phyloP scores from a whole-genome alignment of 2,329 filamentous ascomycete genomes.

The Aspergillus puulaauensis region DNA sequence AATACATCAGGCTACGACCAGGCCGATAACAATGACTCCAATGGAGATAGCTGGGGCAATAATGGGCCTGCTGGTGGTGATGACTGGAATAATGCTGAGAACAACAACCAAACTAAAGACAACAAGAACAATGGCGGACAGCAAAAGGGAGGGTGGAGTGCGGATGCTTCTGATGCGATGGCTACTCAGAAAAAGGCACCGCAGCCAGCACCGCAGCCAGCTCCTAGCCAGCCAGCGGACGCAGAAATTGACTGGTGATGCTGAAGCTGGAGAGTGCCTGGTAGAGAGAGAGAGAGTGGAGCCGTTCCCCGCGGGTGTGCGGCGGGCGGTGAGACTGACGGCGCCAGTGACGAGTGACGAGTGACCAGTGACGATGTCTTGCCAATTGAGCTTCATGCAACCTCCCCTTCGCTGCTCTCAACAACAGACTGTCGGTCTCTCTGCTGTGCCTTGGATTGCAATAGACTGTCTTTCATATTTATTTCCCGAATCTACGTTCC shows the following conservation, averaged over 20 bases:
- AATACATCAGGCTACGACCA: background rate
- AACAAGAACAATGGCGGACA: background rate
- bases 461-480: background rate
- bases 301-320: slow-evolving; percentile 2
- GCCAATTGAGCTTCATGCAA: slow-evolving; percentile 3
- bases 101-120: background rate
- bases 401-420: background rate
- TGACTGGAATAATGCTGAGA: background rate
- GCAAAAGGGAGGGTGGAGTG: background rate
- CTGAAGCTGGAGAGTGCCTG: background rate
- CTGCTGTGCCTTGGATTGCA: background rate
- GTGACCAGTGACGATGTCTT: background rate
- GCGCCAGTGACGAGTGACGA: background rate
- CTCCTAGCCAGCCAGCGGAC: no score
- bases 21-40: background rate
- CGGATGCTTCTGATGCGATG: background rate
- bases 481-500: background rate
- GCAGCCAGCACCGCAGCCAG: no score
- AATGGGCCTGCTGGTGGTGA: background rate
- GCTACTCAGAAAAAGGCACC: no score
- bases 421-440: background rate
- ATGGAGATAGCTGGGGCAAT: background rate
- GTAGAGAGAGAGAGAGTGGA: background rate
- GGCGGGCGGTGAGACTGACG: slow-evolving; percentile 5
- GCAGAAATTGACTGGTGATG: background rate